Conservation (phyloP, 164 flowering plant genomes). For the Piper longum region DNA sequence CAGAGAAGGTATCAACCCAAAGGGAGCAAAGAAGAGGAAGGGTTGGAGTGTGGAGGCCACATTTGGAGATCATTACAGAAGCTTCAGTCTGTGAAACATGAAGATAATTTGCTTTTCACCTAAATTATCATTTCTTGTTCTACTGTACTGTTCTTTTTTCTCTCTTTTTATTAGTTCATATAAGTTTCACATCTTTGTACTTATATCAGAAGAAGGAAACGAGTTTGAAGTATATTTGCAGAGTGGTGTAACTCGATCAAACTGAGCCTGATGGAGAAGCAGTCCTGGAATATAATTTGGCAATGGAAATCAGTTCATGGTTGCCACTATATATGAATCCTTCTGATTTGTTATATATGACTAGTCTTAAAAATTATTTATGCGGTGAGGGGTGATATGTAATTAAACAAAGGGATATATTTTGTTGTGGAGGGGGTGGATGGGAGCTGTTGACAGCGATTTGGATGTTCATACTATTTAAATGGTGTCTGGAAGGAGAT, state of each 20-base stretch:
- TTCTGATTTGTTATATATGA: too few species aligned
- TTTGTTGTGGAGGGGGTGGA: background rate
- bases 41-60: constrained; percentile 78
- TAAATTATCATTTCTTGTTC: background rate
- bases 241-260: background rate
- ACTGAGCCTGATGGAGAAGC: background rate
- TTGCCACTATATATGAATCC: background rate
- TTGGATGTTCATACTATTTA: background rate
- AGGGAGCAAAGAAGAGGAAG: constrained; percentile 65
- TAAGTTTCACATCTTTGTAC: background rate
- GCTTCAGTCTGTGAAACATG: constrained; percentile 16
- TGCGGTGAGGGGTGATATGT: background rate
- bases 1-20: constrained; percentile 53
- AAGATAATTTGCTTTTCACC: background rate
- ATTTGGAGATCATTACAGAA: constrained; percentile 73
- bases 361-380: too few species aligned
- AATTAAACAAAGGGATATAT: background rate
- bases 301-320: background rate
- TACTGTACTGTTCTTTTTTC: background rate
- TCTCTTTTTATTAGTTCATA: background rate
- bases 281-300: background rate
- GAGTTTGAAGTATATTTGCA: too few species aligned
- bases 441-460: background rate
- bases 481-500: background rate
- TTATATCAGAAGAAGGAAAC: background rate